Percentiles rank a stretch among this genome's conserved stretches.
These are phyloP conservation scores for Aspergillus coremiiformis DNA, from an alignment of 495 filamentous ascomycete genomes.

Conservation along the genomic window DNA sequence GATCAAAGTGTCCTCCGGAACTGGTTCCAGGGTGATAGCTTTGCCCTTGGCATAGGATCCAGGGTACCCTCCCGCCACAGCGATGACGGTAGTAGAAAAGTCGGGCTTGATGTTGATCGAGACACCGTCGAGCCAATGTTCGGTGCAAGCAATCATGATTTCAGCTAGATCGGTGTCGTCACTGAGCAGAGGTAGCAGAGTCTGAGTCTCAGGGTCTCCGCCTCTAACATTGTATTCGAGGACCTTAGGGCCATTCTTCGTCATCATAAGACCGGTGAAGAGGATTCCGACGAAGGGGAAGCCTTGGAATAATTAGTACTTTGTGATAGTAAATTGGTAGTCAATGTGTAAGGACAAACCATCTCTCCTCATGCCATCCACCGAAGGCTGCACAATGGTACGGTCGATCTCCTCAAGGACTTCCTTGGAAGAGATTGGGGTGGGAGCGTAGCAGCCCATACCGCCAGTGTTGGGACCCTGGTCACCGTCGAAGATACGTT, in stretches of 20 bases:
- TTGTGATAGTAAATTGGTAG: neutral
- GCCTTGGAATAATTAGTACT: conserved; percentile 19
- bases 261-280: conserved; percentile 97
- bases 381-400: conserved; percentile 79
- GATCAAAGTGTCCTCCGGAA: conserved; percentile 52
- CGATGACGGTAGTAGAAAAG: conserved; percentile 85
- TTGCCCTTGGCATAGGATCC: conserved; percentile 76
- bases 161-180: conserved; percentile 80
- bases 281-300: conserved; percentile 78
- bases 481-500: conserved; percentile 87
- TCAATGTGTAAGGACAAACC: conserved; percentile 25
- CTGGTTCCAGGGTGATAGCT: conserved; percentile 53
- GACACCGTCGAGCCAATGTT: conserved; percentile 63
- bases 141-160: conserved; percentile 80
- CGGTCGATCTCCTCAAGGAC: conserved; percentile 71
- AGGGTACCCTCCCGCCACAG: conserved; percentile 93
- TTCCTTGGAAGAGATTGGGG: conserved; percentile 67
- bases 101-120: conserved; percentile 57
- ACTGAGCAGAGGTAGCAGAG: conserved; percentile 72
- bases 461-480: conserved; percentile 91
- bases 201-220: conserved; percentile 95
- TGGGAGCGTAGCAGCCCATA: conserved; percentile 96
- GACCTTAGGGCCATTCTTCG: conserved; percentile 73
- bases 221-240: conserved; percentile 97
- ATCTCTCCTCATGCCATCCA: conserved; percentile 80